Evolutionary conservation across 2,329 filamentous ascomycete species (phyloP).

Genomic region (Dothideomycetidae sp.): DNA sequence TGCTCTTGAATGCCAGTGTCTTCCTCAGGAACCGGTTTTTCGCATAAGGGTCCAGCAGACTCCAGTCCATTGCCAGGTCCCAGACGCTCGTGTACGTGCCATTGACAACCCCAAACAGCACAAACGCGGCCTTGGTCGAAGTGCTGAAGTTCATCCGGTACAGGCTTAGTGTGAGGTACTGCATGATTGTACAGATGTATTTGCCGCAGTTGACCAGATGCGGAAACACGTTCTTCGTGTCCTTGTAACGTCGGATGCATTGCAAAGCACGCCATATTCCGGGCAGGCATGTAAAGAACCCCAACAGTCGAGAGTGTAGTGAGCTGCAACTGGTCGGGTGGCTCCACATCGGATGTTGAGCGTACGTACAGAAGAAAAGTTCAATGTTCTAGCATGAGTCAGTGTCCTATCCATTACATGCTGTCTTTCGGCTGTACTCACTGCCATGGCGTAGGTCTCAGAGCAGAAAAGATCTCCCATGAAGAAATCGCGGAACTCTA

Average conservation of each 20-base stretch:
- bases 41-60: slow-evolving; percentile 60
- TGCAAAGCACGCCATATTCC: slow-evolving; percentile 84
- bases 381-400: slow-evolving; percentile 54
- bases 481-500: slow-evolving; percentile 96
- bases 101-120: slow-evolving; percentile 69
- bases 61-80: slow-evolving; percentile 96
- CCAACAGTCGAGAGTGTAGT: slow-evolving; percentile 63
- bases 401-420: slow-evolving; percentile 12
- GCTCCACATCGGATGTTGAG: slow-evolving; percentile 49
- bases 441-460: slow-evolving; percentile 74
- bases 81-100: slow-evolving; percentile 73
- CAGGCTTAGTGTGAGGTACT: slow-evolving; percentile 63
- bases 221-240: slow-evolving; percentile 77
- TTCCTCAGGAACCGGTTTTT: slow-evolving; percentile 50
- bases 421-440: no score
- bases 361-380: slow-evolving; percentile 88
- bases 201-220: slow-evolving; percentile 89
- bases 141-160: slow-evolving; percentile 56
- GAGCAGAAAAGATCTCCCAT: slow-evolving; percentile 97
- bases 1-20: slow-evolving; percentile 61
- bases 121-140: slow-evolving; percentile 55
- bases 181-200: slow-evolving; percentile 71
- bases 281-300: slow-evolving; percentile 72
- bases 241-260: slow-evolving; percentile 75
- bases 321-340: slow-evolving; percentile 71